Evolutionary conservation across 2,329 filamentous ascomycete species (phyloP).

Genomic region (Lasiodiplodia sp.): DNA sequence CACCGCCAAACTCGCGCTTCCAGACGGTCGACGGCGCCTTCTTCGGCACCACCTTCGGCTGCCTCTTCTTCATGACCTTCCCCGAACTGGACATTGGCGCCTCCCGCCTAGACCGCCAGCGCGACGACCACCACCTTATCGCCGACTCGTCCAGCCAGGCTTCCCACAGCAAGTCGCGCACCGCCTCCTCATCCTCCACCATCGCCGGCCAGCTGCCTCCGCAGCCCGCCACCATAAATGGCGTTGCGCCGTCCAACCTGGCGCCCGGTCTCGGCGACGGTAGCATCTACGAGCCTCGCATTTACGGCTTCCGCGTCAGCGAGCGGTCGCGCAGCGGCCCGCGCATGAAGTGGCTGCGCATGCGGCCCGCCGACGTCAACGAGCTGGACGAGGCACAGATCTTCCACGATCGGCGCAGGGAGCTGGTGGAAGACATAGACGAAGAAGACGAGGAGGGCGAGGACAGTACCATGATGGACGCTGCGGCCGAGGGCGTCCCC

Average conservation of each 20-base stretch:
- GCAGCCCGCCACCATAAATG: slow-evolving; percentile 73
- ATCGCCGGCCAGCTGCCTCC: slow-evolving; percentile 46
- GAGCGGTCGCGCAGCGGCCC: slow-evolving; percentile 89
- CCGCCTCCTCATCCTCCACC: slow-evolving; percentile 43
- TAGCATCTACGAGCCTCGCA: slow-evolving; percentile 91
- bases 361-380: slow-evolving; percentile 78
- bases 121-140: slow-evolving; percentile 43
- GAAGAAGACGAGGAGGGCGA: slow-evolving; percentile 46
- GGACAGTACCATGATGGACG: slow-evolving; percentile 39
- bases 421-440: slow-evolving; percentile 46
- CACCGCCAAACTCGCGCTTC: slow-evolving; percentile 95
- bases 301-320: slow-evolving; percentile 95
- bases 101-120: slow-evolving; percentile 61
- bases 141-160: slow-evolving; percentile 42
- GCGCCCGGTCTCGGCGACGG: slow-evolving; percentile 82
- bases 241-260: slow-evolving; percentile 84
- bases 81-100: slow-evolving; percentile 88
- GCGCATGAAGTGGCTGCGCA: slow-evolving; percentile 94
- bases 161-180: slow-evolving; percentile 41
- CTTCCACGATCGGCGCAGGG: slow-evolving; percentile 49
- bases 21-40: slow-evolving; percentile 98
- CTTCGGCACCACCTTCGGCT: slow-evolving; percentile 96
- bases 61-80: slow-evolving; percentile 97
- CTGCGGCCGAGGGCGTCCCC: slow-evolving; percentile 42
- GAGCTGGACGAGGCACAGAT: slow-evolving; percentile 77